phyloP scores from a whole-genome alignment of 768 basidiomycete genomes.

The Hypholoma sublateritium region DNA sequence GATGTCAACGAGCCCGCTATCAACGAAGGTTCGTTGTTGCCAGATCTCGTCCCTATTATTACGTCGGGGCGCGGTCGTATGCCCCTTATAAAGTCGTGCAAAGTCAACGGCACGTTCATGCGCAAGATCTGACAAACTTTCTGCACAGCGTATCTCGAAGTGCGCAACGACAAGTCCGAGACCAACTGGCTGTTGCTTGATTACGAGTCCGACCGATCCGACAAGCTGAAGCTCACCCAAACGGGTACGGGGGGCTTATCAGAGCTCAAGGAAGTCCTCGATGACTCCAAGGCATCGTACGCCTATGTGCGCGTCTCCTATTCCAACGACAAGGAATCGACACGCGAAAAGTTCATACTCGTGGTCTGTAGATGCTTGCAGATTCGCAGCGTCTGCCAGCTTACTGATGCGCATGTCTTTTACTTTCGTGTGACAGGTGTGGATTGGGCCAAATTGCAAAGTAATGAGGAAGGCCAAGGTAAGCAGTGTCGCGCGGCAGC shows the following conservation, averaged over 20 bases:
- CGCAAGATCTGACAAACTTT: conserved; percentile 24
- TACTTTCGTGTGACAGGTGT: conserved; percentile 40
- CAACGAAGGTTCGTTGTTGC: conserved; percentile 52
- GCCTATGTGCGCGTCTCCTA: conserved; percentile 85
- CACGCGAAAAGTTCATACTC: conserved; percentile 87
- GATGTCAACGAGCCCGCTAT: conserved; percentile 77
- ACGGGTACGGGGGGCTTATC: conserved; percentile 80
- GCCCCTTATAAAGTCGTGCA: neutral
- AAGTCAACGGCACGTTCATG: conserved; percentile 5
- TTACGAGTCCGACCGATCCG: conserved; percentile 82
- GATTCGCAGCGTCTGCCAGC: conserved; percentile 18
- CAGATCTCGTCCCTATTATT: neutral
- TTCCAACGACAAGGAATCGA: conserved; percentile 83
- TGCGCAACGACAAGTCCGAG: conserved; percentile 81
- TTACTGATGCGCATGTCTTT: conserved; percentile 6
- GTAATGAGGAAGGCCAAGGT: conserved; percentile 94
- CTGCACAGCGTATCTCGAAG: conserved; percentile 77
- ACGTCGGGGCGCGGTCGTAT: neutral
- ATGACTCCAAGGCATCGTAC: conserved; percentile 76
- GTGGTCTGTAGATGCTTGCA: conserved; percentile 41
- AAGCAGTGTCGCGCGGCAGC: conserved; percentile 31
- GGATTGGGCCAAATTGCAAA: conserved; percentile 83
- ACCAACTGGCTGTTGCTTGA: conserved; percentile 91
- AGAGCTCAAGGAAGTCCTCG: conserved; percentile 72
- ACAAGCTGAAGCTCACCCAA: conserved; percentile 74